These are phyloP conservation scores for Agaricus bisporus DNA, from an alignment of 768 basidiomycete species.

Conservation along the genomic window DNA sequence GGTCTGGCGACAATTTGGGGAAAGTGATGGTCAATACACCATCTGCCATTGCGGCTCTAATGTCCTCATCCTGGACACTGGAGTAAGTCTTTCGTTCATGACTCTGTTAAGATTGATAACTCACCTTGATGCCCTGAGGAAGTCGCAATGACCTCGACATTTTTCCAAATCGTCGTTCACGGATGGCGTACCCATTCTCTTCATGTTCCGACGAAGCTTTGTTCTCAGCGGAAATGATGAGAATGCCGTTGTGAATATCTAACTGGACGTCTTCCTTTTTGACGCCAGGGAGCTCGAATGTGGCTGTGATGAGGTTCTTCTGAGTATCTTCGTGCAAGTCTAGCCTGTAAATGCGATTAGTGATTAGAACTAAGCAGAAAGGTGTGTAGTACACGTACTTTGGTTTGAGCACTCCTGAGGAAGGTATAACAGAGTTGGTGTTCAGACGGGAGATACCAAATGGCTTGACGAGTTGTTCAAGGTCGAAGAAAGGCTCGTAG, in stretches of 20 bases:
- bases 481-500: conserved; percentile 31
- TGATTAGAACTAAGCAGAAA: no score
- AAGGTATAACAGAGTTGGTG: neutral
- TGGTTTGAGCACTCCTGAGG: no score
- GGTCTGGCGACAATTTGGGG: conserved; percentile 34
- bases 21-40: conserved; percentile 40
- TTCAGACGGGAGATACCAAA: neutral
- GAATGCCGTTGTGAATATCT: conserved; percentile 37
- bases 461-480: conserved; percentile 31
- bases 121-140: conserved; percentile 41
- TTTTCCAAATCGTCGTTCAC: conserved; percentile 38
- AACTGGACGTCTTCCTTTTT: conserved; percentile 39
- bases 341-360: conserved; percentile 28
- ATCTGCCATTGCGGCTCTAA: conserved; percentile 32
- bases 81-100: conserved; percentile 18
- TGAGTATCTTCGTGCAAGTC: conserved; percentile 40
- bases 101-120: conserved; percentile 15
- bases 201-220: conserved; percentile 23
- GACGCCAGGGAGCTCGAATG: conserved; percentile 48
- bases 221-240: conserved; percentile 42
- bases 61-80: conserved; percentile 20
- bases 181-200: conserved; percentile 26
- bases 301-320: conserved; percentile 38
- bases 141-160: conserved; percentile 38
- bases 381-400: neutral